Conservation (phyloP, 2,329 filamentous ascomycete genomes). For the Aspergillus nomiae region DNA sequence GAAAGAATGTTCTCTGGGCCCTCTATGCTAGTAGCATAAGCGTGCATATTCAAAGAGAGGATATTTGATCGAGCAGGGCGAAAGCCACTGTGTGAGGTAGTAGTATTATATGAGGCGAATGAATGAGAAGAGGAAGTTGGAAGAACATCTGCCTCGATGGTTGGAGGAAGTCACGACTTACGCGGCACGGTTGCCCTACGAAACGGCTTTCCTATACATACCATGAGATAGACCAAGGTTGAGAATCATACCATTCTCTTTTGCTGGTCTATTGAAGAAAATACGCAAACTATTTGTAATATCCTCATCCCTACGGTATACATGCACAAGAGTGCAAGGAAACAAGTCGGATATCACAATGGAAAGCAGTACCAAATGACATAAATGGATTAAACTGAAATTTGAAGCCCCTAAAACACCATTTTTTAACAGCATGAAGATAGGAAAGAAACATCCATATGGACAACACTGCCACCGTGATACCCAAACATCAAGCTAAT, state of each 20-base stretch:
- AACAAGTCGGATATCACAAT: constrained; percentile 43
- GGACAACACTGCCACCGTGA: constrained; percentile 7
- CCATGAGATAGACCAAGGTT: background rate
- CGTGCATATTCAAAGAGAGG: background rate
- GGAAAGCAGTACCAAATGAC: background rate
- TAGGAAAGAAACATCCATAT: constrained; percentile 15
- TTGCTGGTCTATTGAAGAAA: constrained; percentile 11
- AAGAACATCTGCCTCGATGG: background rate
- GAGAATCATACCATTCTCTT: background rate
- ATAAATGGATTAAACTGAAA: constrained; percentile 26
- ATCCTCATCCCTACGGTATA: constrained; percentile 36
- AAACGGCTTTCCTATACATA: background rate
- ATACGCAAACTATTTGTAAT: constrained; percentile 28
- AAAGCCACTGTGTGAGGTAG: background rate
- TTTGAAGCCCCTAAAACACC: constrained; percentile 28
- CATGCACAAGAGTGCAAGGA: constrained; percentile 29
- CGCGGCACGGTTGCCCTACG: background rate
- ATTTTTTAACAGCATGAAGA: constrained; percentile 15
- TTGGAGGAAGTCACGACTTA: constrained; percentile 1
- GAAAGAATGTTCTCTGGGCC: background rate
- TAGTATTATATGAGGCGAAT: background rate
- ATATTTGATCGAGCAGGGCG: background rate
- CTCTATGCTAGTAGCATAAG: background rate
- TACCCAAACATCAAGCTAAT: constrained; percentile 5
- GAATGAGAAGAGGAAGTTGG: background rate